phyloP scores from a whole-genome alignment of 2,329 filamentous ascomycete species.

The Cadophora sp. region DNA sequence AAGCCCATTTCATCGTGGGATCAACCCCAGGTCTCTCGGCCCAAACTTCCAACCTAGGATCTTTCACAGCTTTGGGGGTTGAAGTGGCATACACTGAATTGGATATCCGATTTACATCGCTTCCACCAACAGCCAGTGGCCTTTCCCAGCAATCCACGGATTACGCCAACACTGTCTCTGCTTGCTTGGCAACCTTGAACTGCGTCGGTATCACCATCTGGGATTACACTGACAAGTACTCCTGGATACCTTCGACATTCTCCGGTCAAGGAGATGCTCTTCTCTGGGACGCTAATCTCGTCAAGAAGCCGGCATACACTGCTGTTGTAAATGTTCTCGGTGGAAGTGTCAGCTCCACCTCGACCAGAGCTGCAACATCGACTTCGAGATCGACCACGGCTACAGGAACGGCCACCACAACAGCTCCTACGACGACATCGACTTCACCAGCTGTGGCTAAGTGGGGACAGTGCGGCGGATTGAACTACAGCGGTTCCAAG shows the following conservation, averaged over 20 bases:
- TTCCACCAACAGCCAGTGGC: constrained; percentile 53
- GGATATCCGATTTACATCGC: constrained; percentile 58
- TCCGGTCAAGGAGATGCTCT: constrained; percentile 50
- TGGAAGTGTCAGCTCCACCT: constrained; percentile 2
- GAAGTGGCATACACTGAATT: constrained; percentile 70
- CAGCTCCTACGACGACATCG: constrained; percentile 12
- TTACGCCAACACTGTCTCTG: constrained; percentile 48
- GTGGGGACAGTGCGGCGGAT: constrained; percentile 40
- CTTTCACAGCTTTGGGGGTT: constrained; percentile 59
- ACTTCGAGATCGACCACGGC: constrained; percentile 15
- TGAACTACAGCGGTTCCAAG: constrained; percentile 28
- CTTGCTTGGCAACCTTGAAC: constrained; percentile 34
- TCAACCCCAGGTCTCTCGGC: constrained; percentile 54
- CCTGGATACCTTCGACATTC: constrained; percentile 53
- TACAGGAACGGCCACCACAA: neutral
- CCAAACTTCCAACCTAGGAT: constrained; percentile 54
- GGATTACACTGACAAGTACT: constrained; percentile 45
- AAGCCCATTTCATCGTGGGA: constrained; percentile 66
- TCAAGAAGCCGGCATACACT: constrained; percentile 53
- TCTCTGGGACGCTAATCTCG: constrained; percentile 52
- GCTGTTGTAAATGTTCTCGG: constrained; percentile 46
- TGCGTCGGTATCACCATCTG: constrained; percentile 45
- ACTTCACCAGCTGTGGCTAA: constrained; percentile 25
- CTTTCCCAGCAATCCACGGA: constrained; percentile 55
- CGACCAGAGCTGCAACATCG: neutral